Percentiles rank a stretch among this genome's conserved stretches.
These are phyloP conservation scores for Suillus subaureus DNA, from an alignment of 768 basidiomycete genomes.

Conservation along the genomic window DNA sequence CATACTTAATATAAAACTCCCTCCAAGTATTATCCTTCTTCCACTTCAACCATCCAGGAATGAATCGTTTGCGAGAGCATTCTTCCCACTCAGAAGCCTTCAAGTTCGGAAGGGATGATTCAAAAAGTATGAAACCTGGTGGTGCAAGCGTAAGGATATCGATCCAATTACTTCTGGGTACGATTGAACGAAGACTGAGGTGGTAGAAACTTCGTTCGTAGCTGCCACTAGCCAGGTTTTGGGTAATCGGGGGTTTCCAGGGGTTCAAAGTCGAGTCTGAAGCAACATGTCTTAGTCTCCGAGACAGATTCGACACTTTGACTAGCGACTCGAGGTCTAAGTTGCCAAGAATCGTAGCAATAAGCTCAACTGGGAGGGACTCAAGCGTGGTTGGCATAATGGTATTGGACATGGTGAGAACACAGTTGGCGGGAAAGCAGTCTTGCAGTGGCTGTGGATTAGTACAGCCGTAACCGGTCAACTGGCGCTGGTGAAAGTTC, in stretches of 20 bases:
- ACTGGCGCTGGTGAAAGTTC: not conserved
- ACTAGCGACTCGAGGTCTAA: slow-evolving; percentile 66
- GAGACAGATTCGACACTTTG: slow-evolving; percentile 60
- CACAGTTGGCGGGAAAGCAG: not conserved
- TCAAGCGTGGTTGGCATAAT: slow-evolving; percentile 33
- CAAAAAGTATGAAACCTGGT: slow-evolving; percentile 65
- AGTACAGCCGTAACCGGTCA: not conserved
- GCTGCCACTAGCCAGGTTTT: slow-evolving; percentile 45
- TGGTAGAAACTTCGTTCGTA: slow-evolving; percentile 58
- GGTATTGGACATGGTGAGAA: not conserved
- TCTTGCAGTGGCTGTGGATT: not conserved
- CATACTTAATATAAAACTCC: slow-evolving; percentile 66
- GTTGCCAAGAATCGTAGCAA: slow-evolving; percentile 70
- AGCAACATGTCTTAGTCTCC: slow-evolving; percentile 55
- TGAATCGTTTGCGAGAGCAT: slow-evolving; percentile 67
- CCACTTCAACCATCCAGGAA: slow-evolving; percentile 77
- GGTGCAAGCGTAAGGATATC: slow-evolving; percentile 68
- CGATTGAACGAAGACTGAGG: slow-evolving; percentile 61
- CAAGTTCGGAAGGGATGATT: slow-evolving; percentile 70
- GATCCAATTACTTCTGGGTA: slow-evolving; percentile 81
- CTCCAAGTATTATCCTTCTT: slow-evolving; percentile 67
- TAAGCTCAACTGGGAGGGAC: slow-evolving; percentile 74
- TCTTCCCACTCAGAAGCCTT: slow-evolving; percentile 73
- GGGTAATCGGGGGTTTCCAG: slow-evolving; percentile 73
- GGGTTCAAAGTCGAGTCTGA: slow-evolving; percentile 71